Evolutionary conservation across 2,329 filamentous ascomycete species (phyloP).

Genomic region (Ophiostoma ulmi): DNA sequence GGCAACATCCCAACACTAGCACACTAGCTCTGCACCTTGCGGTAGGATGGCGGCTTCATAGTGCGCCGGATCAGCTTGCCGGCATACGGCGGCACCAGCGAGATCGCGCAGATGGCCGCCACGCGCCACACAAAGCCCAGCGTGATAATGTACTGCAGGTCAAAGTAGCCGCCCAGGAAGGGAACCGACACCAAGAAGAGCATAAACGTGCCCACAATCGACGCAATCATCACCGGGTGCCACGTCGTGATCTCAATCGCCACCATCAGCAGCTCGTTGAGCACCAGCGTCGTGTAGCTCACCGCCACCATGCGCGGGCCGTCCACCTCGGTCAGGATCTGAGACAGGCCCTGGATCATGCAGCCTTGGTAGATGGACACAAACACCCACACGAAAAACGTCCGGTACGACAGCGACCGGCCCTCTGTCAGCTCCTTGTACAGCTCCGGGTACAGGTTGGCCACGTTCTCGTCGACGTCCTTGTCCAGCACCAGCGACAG

Average conservation of each 20-base stretch:
- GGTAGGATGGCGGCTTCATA: constrained; percentile 87
- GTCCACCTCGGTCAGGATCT: constrained; percentile 77
- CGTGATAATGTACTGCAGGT: constrained; percentile 71
- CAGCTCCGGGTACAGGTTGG: constrained; percentile 91
- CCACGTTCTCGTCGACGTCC: constrained; percentile 89
- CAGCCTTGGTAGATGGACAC: constrained; percentile 93
- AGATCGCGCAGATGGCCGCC: constrained; percentile 70
- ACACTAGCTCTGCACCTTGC: constrained; percentile 69
- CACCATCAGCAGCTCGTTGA: constrained; percentile 97
- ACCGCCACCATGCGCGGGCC: constrained; percentile 76
- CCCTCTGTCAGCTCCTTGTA: constrained; percentile 96
- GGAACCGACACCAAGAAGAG: constrained; percentile 80
- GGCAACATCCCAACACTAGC: constrained; percentile 31
- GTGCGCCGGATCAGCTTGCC: constrained; percentile 79
- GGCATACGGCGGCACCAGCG: constrained; percentile 78
- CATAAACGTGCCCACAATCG: constrained; percentile 73
- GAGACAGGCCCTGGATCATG: constrained; percentile 90
- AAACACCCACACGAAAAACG: constrained; percentile 94
- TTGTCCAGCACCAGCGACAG: constrained; percentile 90
- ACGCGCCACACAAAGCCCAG: constrained; percentile 89
- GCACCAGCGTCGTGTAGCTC: constrained; percentile 81
- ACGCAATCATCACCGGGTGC: constrained; percentile 87
- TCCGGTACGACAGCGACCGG: constrained; percentile 80
- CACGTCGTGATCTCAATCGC: constrained; percentile 94
- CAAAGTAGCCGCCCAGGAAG: constrained; percentile 85